Evolutionary conservation across 176 grass and related monocot species (phyloP), one percentile per base, ranked within the genome.

Genomic region (Triticum dicoccoides): DNA sequence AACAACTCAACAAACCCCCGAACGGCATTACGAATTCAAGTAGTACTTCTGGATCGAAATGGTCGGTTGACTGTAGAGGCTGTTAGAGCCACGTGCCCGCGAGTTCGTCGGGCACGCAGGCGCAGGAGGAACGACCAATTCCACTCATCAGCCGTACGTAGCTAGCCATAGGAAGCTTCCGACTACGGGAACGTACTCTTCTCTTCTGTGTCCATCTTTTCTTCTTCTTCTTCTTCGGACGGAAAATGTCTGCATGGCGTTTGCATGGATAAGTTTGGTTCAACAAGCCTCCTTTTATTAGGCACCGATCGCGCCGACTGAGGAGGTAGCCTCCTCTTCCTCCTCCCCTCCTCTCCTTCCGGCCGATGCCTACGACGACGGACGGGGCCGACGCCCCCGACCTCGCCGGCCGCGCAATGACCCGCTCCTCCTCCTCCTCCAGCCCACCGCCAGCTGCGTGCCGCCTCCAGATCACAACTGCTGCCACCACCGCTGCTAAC

Each of bases 331-430:
- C 65, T 64, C 72, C 38, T 38, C 30, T 12, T 62, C 5, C 21
- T 49, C 30, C 75, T 34, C 75, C 24, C 15, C 15, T 27, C 52
- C 38, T 12, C 41, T 52, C 21, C 37, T 17, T 2, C 61, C 4
- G 17, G 67, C 80, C 86, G 78, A 84, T 88, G 58, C 87, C 81
- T 79, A 88, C 81, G 86, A 70, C 86, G 81, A 13, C 87, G 81
- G 54, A 65, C 74, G 45, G 41, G 2, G 61, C 86, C 86, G 45
- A 61, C n/a, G 65, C 42, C 86, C 13, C 88, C 82, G 82, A 85
- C 88, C 69, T 81, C 83, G 88, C 76, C 80, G 84, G 47, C 73
- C 65, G 8, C 72, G 73, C 56, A 73, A 86, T 86, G 75, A 79
- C 69, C 86, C 49, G 49, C 49, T 34, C 85, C 54, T 33, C 78